Conservation (phyloP, 2,329 filamentous ascomycete genomes). For the Monilinia fructicola region DNA sequence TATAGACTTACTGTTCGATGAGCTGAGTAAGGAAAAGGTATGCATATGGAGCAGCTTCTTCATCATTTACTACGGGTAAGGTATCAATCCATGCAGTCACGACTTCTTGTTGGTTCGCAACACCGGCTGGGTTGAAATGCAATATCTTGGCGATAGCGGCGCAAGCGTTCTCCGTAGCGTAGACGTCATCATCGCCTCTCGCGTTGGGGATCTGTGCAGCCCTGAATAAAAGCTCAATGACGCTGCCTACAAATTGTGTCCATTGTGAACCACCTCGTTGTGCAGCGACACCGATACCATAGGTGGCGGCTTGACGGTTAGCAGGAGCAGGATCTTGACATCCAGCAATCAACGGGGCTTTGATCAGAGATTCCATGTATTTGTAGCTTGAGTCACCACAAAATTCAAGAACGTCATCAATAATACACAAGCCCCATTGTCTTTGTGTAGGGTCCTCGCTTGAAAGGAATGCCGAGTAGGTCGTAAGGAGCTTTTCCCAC, state of each 20-base stretch:
- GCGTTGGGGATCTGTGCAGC: conserved; percentile 79
- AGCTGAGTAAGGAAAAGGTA: conserved; percentile 89
- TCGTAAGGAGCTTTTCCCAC: conserved; percentile 83
- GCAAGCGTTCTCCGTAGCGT: conserved; percentile 95
- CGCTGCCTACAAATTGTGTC: conserved; percentile 81
- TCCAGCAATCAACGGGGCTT: conserved; percentile 77
- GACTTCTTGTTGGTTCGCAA: conserved; percentile 73
- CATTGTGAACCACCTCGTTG: conserved; percentile 86
- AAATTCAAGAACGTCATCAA: conserved; percentile 97
- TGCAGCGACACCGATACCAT: conserved; percentile 92
- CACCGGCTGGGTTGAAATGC: conserved; percentile 78
- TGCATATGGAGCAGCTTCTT: conserved; percentile 94
- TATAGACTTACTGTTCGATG: conserved; percentile 80
- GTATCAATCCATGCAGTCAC: conserved; percentile 87
- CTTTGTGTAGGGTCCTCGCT: conserved; percentile 85
- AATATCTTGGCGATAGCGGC: conserved; percentile 96
- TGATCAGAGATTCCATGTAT: conserved; percentile 80
- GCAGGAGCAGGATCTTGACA: conserved; percentile 84
- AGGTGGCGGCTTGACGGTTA: conserved; percentile 92
- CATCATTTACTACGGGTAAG: conserved; percentile 88
- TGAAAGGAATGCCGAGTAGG: conserved; percentile 81
- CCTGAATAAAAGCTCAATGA: conserved; percentile 80
- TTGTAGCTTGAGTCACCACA: conserved; percentile 85
- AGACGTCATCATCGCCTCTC: conserved; percentile 88
- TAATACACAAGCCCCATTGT: conserved; percentile 98